These are phyloP conservation scores for Torulaspora gathmanii DNA, from an alignment of 805 yeast genomes.

Conservation along the genomic window DNA sequence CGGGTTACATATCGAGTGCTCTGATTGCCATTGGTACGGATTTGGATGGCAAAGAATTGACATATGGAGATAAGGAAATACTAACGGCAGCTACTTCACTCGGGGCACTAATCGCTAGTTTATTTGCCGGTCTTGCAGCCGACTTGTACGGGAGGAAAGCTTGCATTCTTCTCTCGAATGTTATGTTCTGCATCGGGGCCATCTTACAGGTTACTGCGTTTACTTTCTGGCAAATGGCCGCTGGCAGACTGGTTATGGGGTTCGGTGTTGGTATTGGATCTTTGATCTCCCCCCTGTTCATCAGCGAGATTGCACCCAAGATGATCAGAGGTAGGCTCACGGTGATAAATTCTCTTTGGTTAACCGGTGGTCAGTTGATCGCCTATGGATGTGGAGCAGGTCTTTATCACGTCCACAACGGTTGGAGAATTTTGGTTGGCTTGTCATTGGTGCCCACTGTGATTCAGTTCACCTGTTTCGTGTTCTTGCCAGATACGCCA, in stretches of 20 bases:
- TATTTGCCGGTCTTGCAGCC: slow-evolving; percentile 75
- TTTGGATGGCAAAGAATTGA: slow-evolving; percentile 51
- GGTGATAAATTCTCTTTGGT: slow-evolving; percentile 78
- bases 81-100: slow-evolving; percentile 93
- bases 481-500: slow-evolving; percentile 94
- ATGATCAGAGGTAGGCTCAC: slow-evolving; percentile 88
- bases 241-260: slow-evolving; percentile 89
- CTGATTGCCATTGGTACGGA: slow-evolving; percentile 80
- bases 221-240: slow-evolving; percentile 85
- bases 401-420: slow-evolving; percentile 62
- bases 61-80: slow-evolving; percentile 78
- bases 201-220: slow-evolving; percentile 76
- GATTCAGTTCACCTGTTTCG: slow-evolving; percentile 67
- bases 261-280: slow-evolving; percentile 96
- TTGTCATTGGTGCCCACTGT: slow-evolving; percentile 83
- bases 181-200: slow-evolving; percentile 80
- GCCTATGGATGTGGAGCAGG: slow-evolving; percentile 96
- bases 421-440: slow-evolving; percentile 93
- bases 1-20: slow-evolving; percentile 94
- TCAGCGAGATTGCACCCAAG: slow-evolving; percentile 88
- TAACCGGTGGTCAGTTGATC: slow-evolving; percentile 91
- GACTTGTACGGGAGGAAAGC: slow-evolving; percentile 82
- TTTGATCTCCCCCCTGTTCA: slow-evolving; percentile 87
- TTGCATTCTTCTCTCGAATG: slow-evolving; percentile 75
- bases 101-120: slow-evolving; percentile 81